phyloP scores from a whole-genome alignment of 2,329 filamentous ascomycete genomes.

The Diaporthe citri region DNA sequence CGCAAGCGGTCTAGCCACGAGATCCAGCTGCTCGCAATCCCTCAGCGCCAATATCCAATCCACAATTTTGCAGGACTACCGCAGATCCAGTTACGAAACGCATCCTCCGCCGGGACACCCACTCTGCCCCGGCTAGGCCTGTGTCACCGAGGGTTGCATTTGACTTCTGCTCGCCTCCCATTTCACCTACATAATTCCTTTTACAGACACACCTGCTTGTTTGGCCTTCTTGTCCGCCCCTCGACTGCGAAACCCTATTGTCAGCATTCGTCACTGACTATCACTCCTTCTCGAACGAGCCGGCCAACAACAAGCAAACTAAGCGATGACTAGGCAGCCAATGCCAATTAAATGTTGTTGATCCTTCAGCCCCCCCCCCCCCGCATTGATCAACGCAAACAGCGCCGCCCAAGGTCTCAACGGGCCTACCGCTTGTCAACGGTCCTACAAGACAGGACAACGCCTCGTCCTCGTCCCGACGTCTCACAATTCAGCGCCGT shows the following conservation, averaged over 20 bases:
- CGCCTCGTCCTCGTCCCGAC: constrained; percentile 3
- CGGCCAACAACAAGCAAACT: constrained; percentile 10
- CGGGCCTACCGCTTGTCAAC: neutral
- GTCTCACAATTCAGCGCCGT: constrained; percentile 29
- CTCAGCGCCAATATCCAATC: constrained; percentile 24
- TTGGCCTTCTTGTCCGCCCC: constrained; percentile 29
- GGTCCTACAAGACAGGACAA: neutral
- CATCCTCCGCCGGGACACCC: constrained; percentile 25
- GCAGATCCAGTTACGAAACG: constrained; percentile 34
- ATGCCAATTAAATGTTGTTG: constrained; percentile 29
- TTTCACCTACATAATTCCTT: constrained; percentile 33
- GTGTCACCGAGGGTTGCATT: constrained; percentile 33
- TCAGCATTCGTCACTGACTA: constrained; percentile 3
- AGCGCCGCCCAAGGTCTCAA: neutral
- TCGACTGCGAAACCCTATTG: constrained; percentile 2
- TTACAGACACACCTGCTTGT: constrained; percentile 33
- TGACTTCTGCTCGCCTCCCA: constrained; percentile 24
- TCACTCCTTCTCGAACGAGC: neutral
- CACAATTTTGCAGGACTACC: constrained; percentile 32
- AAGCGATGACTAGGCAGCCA: constrained; percentile 20
- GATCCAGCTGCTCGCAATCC: constrained; percentile 19
- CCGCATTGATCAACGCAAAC: constrained; percentile 1
- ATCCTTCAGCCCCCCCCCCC: constrained; percentile 26
- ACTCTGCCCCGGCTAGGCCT: constrained; percentile 31
- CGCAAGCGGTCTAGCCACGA: constrained; percentile 17